Conservation (phyloP, 805 yeast species). For the Ogataea pini region DNA sequence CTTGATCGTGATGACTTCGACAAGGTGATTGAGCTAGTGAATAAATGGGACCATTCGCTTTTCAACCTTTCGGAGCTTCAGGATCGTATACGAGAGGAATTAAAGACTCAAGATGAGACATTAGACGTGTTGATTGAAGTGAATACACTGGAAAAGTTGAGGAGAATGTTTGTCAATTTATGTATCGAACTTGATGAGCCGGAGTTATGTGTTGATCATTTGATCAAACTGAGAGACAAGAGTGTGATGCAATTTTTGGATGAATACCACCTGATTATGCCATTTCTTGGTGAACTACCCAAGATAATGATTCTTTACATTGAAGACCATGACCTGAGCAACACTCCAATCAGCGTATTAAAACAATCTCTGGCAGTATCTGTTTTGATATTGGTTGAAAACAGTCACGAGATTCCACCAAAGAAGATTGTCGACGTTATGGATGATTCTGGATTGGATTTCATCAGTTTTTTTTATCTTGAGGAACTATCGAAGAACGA, state of each 20-base stretch:
- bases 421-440: slow-evolving; percentile 49
- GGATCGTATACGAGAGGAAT: slow-evolving; percentile 47
- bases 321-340: slow-evolving; percentile 36
- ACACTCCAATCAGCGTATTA: slow-evolving; percentile 44
- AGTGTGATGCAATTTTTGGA: slow-evolving; percentile 58
- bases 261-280: slow-evolving; percentile 60
- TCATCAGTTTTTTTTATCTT: slow-evolving; percentile 65
- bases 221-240: slow-evolving; percentile 56
- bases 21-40: slow-evolving; percentile 44
- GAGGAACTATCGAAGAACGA: slow-evolving; percentile 59
- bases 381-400: slow-evolving; percentile 57
- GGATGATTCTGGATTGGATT: slow-evolving; percentile 41
- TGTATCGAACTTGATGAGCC: slow-evolving; percentile 61
- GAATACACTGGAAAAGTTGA: slow-evolving; percentile 29
- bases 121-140: slow-evolving; percentile 3
- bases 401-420: slow-evolving; percentile 67
- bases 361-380: slow-evolving; percentile 43
- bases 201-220: slow-evolving; percentile 61
- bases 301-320: slow-evolving; percentile 43
- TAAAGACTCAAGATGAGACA: slow-evolving; percentile 31
- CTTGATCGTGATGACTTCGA: slow-evolving; percentile 37
- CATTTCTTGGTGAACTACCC: slow-evolving; percentile 51
- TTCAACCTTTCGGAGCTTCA: slow-evolving; percentile 50
- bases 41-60: slow-evolving; percentile 57
- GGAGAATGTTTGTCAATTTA: slow-evolving; percentile 50